Conservation (phyloP, 2,329 filamentous ascomycete genomes). For the Colletotrichum nymphaeae region DNA sequence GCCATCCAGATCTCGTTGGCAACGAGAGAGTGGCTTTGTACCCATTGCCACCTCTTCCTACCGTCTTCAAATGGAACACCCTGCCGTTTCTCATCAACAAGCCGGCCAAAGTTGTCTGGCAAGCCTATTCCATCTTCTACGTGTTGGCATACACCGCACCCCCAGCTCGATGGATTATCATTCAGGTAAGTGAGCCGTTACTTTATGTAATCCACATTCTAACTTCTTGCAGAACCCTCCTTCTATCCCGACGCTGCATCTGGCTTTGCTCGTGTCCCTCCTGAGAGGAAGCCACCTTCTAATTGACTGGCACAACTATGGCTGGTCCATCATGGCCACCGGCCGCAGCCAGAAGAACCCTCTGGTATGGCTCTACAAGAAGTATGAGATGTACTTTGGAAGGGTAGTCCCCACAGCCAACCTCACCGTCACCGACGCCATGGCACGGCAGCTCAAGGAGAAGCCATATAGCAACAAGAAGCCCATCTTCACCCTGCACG, state of each 20-base stretch:
- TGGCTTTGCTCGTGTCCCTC: slow-evolving; percentile 78
- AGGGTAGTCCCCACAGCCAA: slow-evolving; percentile 76
- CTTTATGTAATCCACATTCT: background rate
- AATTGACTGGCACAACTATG: slow-evolving; percentile 99
- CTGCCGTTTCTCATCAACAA: slow-evolving; percentile 82
- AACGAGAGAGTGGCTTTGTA: slow-evolving; percentile 78
- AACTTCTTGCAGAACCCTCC: slow-evolving; percentile 79
- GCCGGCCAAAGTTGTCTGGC: slow-evolving; percentile 88
- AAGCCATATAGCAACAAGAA: slow-evolving; percentile 73
- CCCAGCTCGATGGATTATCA: slow-evolving; percentile 86
- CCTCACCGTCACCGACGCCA: slow-evolving; percentile 89
- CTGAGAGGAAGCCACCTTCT: slow-evolving; percentile 84
- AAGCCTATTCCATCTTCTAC: slow-evolving; percentile 77
- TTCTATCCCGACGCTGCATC: slow-evolving; percentile 87
- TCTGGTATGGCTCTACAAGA: slow-evolving; percentile 80
- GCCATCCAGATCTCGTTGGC: slow-evolving; percentile 80
- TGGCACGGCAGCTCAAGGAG: slow-evolving; percentile 77
- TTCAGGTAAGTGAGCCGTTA: slow-evolving; percentile 67
- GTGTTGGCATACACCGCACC: slow-evolving; percentile 79
- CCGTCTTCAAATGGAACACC: slow-evolving; percentile 73
- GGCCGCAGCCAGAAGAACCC: slow-evolving; percentile 71
- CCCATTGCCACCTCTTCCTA: slow-evolving; percentile 75
- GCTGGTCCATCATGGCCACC: slow-evolving; percentile 87
- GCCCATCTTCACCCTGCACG: slow-evolving; percentile 80
- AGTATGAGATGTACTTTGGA: slow-evolving; percentile 82